These are phyloP conservation scores for Leishmania tarentolae DNA, from an alignment of 208 protist genomes.

Conservation along the genomic window DNA sequence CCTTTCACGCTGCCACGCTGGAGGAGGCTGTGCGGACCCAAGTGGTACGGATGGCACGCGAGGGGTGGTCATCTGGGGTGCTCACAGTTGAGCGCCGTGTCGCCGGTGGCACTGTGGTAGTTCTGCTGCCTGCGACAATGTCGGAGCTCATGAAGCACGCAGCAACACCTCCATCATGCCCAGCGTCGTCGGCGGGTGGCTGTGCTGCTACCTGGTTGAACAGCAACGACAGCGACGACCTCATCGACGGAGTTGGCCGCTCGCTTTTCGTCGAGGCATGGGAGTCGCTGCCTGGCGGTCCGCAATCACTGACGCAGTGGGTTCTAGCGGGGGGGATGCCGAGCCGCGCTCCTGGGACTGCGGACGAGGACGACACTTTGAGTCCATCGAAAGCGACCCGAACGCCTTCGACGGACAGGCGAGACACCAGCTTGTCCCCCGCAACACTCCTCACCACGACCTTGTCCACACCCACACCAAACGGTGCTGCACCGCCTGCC, in stretches of 20 bases:
- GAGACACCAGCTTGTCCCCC: neutral
- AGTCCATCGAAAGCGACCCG: neutral
- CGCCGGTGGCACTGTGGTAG: slow-evolving; percentile 14
- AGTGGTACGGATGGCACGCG: slow-evolving; percentile 51
- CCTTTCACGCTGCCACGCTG: slow-evolving; percentile 78
- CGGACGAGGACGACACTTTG: neutral
- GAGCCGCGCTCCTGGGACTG: neutral
- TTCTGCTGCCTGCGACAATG: slow-evolving; percentile 16
- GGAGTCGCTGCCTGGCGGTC: slow-evolving; percentile 19
- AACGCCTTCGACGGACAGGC: neutral
- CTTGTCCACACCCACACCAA: neutral
- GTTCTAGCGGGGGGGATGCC: neutral
- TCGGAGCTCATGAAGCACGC: neutral
- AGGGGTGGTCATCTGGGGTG: slow-evolving; percentile 45
- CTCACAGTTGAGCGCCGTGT: slow-evolving; percentile 57
- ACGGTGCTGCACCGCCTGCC: neutral
- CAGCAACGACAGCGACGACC: slow-evolving; percentile 1
- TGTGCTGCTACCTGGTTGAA: neutral
- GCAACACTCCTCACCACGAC: neutral
- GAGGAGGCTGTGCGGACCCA: slow-evolving; percentile 70
- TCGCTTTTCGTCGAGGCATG: slow-evolving; percentile 28
- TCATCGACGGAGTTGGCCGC: neutral
- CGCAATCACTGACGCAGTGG: slow-evolving; percentile 28
- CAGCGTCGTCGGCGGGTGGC: neutral
- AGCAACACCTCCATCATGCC: neutral